Base-by-base conservation (phyloP, 371 early-diverging fungal genomes). In the Apophysomyces ossiformis region DNA sequence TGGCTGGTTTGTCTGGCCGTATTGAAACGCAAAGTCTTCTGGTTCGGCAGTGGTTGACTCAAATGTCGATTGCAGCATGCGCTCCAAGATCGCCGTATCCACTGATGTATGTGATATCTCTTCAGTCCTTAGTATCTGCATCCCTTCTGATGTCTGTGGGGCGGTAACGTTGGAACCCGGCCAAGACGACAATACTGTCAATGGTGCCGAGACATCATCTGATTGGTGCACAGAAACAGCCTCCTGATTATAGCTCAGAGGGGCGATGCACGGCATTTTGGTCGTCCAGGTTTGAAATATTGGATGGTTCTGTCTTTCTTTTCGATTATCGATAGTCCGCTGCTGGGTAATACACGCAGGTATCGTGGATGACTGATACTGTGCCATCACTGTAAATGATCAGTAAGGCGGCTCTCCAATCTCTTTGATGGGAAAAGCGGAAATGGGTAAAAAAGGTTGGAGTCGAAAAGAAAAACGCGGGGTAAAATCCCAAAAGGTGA, bases 401-500 rank as follows among this genome's bases (percentile, higher is more conserved):
- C 54, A 50, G 21, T 50, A 50, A 50, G 21, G 21, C 21, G 54
- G 54, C 18, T 26, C 54, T 21, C 21, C 21, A 7, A 47, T 11
- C 32, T 58, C n/a, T 45, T 50, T 44, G 63, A 39, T 50, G 45
- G 58, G 47, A 13, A 68, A 67, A 50, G 37, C 16, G n/a, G 36
- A 36, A 45, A 58, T 39, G 39, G 45, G 44, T 21, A 16, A 45
- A 39, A 64, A 37, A 9, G n/a, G 56, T 54, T 60, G 57, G 46
- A 61, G 50, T 18, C 26, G 32, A 37, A 61, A 32, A 44, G 57
- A 44, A 47, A 44, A 61, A 18, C 50, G 45, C 60, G 50, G 50
- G 44, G 62, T 50, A 50, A 50, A 50, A 50, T 50, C 57, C 56
- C 50, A 61, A 61, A 61, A 41, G 37, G 38, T 44, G 47, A 61